Conservation (phyloP, 2,329 filamentous ascomycete genomes). For the Fusarium humuli region DNA sequence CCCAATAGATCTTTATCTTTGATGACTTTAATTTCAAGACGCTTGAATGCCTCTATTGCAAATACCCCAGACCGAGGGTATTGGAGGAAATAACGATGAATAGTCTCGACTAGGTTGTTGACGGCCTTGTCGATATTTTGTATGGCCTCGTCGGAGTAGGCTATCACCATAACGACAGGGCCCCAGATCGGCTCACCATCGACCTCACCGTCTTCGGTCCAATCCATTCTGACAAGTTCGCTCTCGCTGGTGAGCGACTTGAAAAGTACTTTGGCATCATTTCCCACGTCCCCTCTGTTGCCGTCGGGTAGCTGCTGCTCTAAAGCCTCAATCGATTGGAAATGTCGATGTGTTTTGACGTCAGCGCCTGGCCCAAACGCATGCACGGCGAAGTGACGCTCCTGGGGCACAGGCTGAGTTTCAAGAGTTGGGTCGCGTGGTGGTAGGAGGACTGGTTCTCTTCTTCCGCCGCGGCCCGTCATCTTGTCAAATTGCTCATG, state of each 20-base stretch:
- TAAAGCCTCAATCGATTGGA: not conserved
- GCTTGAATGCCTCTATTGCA: slow-evolving; percentile 1
- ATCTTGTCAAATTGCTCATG: not conserved
- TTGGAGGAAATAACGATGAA: slow-evolving; percentile 7
- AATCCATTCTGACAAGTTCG: not conserved
- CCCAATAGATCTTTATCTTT: slow-evolving; percentile 6
- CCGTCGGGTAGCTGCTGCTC: not conserved
- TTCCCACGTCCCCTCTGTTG: not conserved
- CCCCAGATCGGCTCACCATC: slow-evolving; percentile 24
- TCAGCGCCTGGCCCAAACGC: slow-evolving; percentile 12
- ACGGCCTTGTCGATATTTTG: slow-evolving; percentile 10
- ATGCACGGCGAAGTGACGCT: slow-evolving; percentile 3
- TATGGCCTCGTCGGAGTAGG: slow-evolving; percentile 14
- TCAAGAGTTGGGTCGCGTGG: slow-evolving; percentile 10
- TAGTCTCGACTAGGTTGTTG: slow-evolving; percentile 3
- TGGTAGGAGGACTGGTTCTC: slow-evolving; percentile 1
- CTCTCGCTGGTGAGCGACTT: not conserved
- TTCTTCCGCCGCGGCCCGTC: slow-evolving; percentile 10
- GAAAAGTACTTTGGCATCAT: slow-evolving; percentile 1
- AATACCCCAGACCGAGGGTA: not conserved
- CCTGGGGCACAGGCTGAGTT: slow-evolving; percentile 7
- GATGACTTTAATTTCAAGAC: slow-evolving; percentile 18
- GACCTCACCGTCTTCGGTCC: not conserved
- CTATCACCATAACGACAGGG: slow-evolving; percentile 11
- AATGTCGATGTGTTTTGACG: not conserved